A percentile compares a stretch with the other conserved stretches of the same genome.
Evolutionary conservation across 2,329 filamentous ascomycete species (phyloP).

Genomic region (Botrytis byssoidea): DNA sequence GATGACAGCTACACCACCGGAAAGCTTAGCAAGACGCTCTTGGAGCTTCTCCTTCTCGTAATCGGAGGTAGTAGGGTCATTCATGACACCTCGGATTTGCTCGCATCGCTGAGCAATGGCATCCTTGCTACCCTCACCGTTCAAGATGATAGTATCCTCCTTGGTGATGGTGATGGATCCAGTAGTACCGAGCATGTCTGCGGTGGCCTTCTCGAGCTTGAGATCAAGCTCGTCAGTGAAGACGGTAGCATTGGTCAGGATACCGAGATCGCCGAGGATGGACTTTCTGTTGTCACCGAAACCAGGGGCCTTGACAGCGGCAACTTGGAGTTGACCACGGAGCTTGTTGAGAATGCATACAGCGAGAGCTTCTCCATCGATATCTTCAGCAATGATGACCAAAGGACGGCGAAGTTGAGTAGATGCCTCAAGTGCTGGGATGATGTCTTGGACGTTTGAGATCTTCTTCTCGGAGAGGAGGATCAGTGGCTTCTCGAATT

Average conservation of each 20-base stretch:
- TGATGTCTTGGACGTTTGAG: slow-evolving; percentile 97
- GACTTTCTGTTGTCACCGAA: slow-evolving; percentile 99
- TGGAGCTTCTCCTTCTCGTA: slow-evolving; percentile 99
- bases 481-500: slow-evolving; percentile 99
- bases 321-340: slow-evolving; percentile 97
- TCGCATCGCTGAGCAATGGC: slow-evolving; percentile 91
- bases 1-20: slow-evolving; percentile 98
- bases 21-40: slow-evolving; percentile 98
- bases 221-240: slow-evolving; percentile 98
- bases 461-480: slow-evolving; percentile 99
- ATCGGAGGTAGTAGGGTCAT: slow-evolving; percentile 89
- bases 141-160: slow-evolving; percentile 98
- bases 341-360: slow-evolving; percentile 99
- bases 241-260: slow-evolving; percentile 94
- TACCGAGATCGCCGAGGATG: slow-evolving; percentile 92
- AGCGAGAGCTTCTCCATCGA: slow-evolving; percentile 95
- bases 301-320: slow-evolving; percentile 96
- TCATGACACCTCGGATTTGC: slow-evolving; percentile 97
- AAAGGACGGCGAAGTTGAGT: slow-evolving; percentile 93
- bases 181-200: slow-evolving; percentile 94
- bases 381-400: slow-evolving; percentile 98
- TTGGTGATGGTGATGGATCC: slow-evolving; percentile 99
- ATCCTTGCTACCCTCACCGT: slow-evolving; percentile 95
- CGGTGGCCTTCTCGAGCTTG: slow-evolving; percentile 97
- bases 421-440: slow-evolving; percentile 94